Evolutionary conservation across 2,329 filamentous ascomycete species (phyloP).

Genomic region (Zarea fungicola): DNA sequence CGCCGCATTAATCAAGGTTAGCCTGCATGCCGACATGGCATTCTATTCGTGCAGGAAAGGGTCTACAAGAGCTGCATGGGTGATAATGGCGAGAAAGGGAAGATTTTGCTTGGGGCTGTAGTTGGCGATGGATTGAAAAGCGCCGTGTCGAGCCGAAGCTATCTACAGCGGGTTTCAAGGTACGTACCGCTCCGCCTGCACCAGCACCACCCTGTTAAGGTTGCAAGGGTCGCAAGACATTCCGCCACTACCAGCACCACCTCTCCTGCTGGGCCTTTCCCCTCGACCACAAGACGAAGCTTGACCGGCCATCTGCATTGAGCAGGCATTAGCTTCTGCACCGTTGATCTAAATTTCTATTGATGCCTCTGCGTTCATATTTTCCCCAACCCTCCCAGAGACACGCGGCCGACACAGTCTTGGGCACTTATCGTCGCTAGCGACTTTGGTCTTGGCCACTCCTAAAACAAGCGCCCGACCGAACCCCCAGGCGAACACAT

Average conservation of each 20-base stretch:
- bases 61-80: neutral
- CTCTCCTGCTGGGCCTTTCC: constrained; percentile 6
- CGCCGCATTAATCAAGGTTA: neutral
- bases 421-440: neutral
- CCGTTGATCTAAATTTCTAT: neutral
- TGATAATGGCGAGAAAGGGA: neutral
- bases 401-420: neutral
- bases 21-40: constrained; percentile 13
- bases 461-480: constrained; percentile 1
- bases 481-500: neutral
- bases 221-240: neutral
- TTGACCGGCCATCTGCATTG: neutral
- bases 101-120: too few relatives aligned
- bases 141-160: too few relatives aligned
- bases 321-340: neutral
- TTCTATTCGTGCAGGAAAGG: neutral
- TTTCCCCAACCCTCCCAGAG: neutral
- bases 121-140: too few relatives aligned
- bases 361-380: neutral
- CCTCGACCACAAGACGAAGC: constrained; percentile 4
- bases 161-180: neutral
- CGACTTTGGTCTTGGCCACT: neutral
- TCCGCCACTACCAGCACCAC: neutral
- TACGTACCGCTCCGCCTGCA: neutral
- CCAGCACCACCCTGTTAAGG: neutral